Conservation (phyloP, 768 basidiomycete genomes). For the Suillus subalutaceus region DNA sequence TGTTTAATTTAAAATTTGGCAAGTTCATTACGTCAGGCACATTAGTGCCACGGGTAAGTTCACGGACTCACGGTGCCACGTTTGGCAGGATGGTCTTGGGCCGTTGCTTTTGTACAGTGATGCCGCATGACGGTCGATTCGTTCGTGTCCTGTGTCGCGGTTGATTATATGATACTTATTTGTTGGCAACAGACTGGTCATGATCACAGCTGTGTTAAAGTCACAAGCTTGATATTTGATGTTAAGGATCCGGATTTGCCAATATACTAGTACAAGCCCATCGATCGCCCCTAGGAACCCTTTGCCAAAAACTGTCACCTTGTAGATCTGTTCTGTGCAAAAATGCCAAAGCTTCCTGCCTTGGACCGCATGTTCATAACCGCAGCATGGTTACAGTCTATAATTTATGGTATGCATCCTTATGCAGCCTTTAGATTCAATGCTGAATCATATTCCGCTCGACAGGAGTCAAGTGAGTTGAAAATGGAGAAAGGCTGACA, state of each 20-base stretch:
- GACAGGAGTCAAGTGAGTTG: constrained; percentile 12
- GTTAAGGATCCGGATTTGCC: too few species aligned
- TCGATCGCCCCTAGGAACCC: background rate
- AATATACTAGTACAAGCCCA: background rate
- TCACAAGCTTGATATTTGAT: background rate
- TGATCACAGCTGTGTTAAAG: background rate
- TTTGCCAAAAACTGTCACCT: background rate
- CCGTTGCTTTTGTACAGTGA: background rate
- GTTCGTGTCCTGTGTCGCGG: background rate
- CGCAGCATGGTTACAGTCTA: constrained; percentile 7
- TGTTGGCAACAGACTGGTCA: too few species aligned
- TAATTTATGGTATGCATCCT: constrained; percentile 11
- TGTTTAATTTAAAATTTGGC: too few species aligned
- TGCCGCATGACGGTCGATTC: background rate
- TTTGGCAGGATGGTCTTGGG: background rate
- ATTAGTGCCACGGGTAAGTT: too few species aligned
- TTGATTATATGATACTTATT: background rate
- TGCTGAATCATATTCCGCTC: background rate
- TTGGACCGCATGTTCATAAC: constrained; percentile 11
- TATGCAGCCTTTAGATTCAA: background rate
- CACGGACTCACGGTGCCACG: too few species aligned
- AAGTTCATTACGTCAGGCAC: too few species aligned
- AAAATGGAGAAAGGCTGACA: background rate
- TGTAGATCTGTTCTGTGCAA: background rate
- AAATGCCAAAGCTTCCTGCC: background rate